Base-by-base conservation (phyloP, 2,329 filamentous ascomycete genomes). In the Stagonosporopsis chrysanthemi region DNA sequence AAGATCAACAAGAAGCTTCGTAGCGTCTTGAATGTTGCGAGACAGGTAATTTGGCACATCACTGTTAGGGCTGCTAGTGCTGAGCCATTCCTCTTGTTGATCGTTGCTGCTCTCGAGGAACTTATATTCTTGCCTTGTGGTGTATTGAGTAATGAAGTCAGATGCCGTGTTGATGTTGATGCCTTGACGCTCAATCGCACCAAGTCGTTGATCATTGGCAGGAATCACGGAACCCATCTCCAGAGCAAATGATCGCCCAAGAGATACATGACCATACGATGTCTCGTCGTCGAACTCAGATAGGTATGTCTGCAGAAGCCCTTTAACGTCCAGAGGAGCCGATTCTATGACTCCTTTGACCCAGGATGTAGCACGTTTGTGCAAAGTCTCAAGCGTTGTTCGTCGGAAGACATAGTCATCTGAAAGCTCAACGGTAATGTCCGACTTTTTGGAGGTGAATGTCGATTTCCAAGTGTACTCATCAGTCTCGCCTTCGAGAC, bases 71-170 rank as follows among this genome's bases (percentile, higher is more conserved):
- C 66, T 64, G 11, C 69, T 43, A 81, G 86, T 71, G 84, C 87
- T 66, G 81, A 89, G 78, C 79, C 89, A 85, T 43, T 76, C 74
- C 57, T 84, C 82, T 57, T 88, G 87, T 59, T 88, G 86, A 56
- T 90, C 88, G 1, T 88, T 86, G 35, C 90, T 79, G 2, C 87
- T 85, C 72, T 97, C 92, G 11, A 92, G 87, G 71, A 94, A 94
- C 54, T 93, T 88, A 75, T 99, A 99, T 71, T 97, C 93, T 74
- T 99, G 96, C 35, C 95, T 90, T 24, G 92, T 96, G 3, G 94
- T 98, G 74, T 99, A 99, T 72, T 99, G 94, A 1, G 95, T 92
- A 71, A 99, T 87, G 68, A 99, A 97, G 73, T 98, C 94, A 2
- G 95, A 98, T 0, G 91, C 92, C 11, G 93, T 92, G 73, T 98